Evolutionary conservation across 331 rosid species (phyloP).

Genomic region (Acacia concinna): DNA sequence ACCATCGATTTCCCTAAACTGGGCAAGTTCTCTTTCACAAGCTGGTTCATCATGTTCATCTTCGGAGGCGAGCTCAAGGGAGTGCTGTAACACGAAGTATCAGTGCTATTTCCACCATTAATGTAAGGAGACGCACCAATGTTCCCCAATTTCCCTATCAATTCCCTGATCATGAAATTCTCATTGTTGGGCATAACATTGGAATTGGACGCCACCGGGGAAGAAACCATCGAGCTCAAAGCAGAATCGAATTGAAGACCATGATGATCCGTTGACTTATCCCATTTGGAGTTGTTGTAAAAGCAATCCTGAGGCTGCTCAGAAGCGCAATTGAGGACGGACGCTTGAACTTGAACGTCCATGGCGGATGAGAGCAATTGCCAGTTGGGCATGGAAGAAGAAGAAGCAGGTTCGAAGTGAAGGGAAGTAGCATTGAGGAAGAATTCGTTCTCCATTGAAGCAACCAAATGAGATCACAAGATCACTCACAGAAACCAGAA

Average conservation of each 20-base stretch:
- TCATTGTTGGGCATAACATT: constrained; percentile 42
- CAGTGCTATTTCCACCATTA: constrained; percentile 40
- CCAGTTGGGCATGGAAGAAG: constrained; percentile 50
- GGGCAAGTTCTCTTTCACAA: constrained; percentile 37
- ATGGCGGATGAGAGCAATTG: constrained; percentile 50
- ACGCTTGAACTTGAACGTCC: constrained; percentile 54
- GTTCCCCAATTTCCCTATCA: constrained; percentile 66
- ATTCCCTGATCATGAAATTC: constrained; percentile 58
- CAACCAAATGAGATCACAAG: constrained; percentile 12
- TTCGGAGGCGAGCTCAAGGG: constrained; percentile 79
- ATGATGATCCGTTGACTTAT: constrained; percentile 55
- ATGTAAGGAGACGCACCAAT: constrained; percentile 46
- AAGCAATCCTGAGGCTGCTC: constrained; percentile 55
- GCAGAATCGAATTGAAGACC: constrained; percentile 63
- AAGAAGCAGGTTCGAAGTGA: constrained; percentile 31
- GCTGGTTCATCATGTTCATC: constrained; percentile 32
- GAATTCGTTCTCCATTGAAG: constrained; percentile 66
- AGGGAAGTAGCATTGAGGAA: constrained; percentile 41
- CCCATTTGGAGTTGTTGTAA: constrained; percentile 37
- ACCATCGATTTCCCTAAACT: constrained; percentile 47
- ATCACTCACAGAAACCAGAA: neutral
- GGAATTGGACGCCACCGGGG: constrained; percentile 62
- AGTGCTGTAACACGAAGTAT: constrained; percentile 61
- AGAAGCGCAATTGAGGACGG: constrained; percentile 38
- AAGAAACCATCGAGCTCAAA: constrained; percentile 72